Evolutionary conservation across 192 early-diverging fungal species (phyloP).

Genomic region (Gryganskiella cystojenkinii): DNA sequence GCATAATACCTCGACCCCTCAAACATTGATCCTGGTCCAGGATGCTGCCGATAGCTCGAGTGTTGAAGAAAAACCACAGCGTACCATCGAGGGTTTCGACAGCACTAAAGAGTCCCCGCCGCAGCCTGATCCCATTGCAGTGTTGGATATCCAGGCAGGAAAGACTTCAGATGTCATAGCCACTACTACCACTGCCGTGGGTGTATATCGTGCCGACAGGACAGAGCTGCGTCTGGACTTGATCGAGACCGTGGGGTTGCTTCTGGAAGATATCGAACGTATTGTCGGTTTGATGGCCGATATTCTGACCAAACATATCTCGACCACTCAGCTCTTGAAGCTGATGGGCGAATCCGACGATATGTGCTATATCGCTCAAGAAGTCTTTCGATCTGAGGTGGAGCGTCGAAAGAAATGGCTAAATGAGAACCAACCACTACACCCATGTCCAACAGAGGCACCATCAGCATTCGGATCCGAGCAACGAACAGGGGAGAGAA

Average conservation of each 20-base stretch:
- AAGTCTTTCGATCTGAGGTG: conserved; percentile 10
- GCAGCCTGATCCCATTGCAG: no score
- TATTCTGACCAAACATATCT: conserved; percentile 17
- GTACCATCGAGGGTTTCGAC: no score
- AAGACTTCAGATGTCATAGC: no score
- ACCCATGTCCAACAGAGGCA: not conserved
- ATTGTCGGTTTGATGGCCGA: conserved; percentile 15
- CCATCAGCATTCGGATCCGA: not conserved
- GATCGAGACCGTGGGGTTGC: conserved; percentile 1
- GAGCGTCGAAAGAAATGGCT: not conserved
- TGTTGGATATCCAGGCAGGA: no score
- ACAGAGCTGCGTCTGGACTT: not conserved
- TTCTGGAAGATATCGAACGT: conserved; percentile 32
- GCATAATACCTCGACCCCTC: no score
- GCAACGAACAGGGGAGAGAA: not conserved
- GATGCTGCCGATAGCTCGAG: no score
- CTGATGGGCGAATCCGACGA: conserved; percentile 28
- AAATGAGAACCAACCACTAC: not conserved
- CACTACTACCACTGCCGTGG: no score
- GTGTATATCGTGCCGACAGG: no score
- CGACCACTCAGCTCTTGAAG: conserved; percentile 22
- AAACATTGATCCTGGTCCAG: no score
- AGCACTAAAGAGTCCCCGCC: no score
- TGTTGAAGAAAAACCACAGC: no score
- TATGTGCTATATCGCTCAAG: conserved; percentile 18